Evolutionary conservation across 1,139 yeast species (phyloP), one percentile per base, ranked within the genome.

Genomic region (Sugiyamaella paludigena): DNA sequence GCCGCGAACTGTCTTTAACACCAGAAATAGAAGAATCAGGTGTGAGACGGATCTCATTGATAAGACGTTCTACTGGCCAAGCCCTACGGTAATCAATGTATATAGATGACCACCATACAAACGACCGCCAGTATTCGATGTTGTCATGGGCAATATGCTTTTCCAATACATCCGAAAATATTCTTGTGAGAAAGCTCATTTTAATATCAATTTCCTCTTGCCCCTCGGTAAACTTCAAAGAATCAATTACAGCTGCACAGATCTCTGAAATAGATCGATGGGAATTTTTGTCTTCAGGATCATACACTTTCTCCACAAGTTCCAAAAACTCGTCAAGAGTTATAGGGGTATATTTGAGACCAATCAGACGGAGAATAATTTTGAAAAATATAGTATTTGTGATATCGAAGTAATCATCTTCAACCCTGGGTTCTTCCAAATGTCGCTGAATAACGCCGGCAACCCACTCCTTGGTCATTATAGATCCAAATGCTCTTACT

Each of bases 131-230:
- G 44, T 87, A 81, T 15, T 78, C 79, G 41, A 78, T 69, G 7
- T 84, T 85, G 39, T 91, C 95, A 2, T 91, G 95, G 0, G 88
- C 79, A 51, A 92, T 68, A 49, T 84, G 88, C 36, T 75, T 70
- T 2, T 74, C 70, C 41, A 88, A 71, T 13, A 85, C 76, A 1
- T 65, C 61, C n/a, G 72, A 69, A 28, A 85, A 69, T 2, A 84
- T 61, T 1, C 71, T 72, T 36, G 81, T 66, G 11, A 86, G 63
- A 30, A 84, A 83, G 1, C 68, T 69, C 44, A 74, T 69, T 2
- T 64, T 56, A 35, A 45, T 48, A 8, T 52, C 48, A 2, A 49
- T 45, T 51, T 57, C 50, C 15, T 50, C 58, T 3, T 55, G 47
- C 2, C 57, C 47, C 10, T 34, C 45, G 5, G 60, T 53, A 13